phyloP scores from a whole-genome alignment of 179 eudicot species.

The Spinacia oleracea region DNA sequence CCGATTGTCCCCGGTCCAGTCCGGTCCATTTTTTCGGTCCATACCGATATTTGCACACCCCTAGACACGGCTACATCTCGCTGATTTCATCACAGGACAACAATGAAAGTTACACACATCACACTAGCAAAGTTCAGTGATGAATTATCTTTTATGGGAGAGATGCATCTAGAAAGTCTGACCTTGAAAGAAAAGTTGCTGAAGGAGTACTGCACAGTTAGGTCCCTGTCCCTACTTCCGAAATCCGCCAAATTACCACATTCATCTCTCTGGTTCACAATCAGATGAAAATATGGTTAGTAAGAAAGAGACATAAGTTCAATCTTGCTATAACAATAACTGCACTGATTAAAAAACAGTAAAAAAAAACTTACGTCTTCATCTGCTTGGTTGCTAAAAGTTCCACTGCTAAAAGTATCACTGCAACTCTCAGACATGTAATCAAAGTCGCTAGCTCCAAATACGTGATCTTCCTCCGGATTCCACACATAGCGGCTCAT shows the following conservation, averaged over 20 bases:
- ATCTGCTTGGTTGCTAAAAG: conserved; percentile 64
- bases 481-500: conserved; percentile 99
- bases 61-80: not conserved
- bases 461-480: conserved; percentile 75
- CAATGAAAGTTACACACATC: not conserved
- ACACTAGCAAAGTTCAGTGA: not conserved
- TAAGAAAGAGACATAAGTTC: not conserved
- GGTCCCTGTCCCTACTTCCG: conserved; percentile 49
- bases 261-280: conserved; percentile 74
- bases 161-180: conserved; percentile 22
- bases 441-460: conserved; percentile 89
- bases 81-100: not conserved
- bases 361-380: conserved; percentile 78
- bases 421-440: conserved; percentile 79
- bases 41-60: too few relatives aligned
- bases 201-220: conserved; percentile 71
- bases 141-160: not conserved
- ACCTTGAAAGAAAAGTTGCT: conserved; percentile 99
- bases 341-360: not conserved
- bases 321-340: not conserved
- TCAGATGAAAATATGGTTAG: conserved; percentile 18
- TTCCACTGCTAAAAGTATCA: conserved; percentile 69
- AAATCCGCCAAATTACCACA: conserved; percentile 84
- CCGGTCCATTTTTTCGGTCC: too few relatives aligned
- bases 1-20: too few relatives aligned